Evolutionary conservation across 805 yeast genomes (phyloP).

Genomic region (Lipomyces starkeyi): DNA sequence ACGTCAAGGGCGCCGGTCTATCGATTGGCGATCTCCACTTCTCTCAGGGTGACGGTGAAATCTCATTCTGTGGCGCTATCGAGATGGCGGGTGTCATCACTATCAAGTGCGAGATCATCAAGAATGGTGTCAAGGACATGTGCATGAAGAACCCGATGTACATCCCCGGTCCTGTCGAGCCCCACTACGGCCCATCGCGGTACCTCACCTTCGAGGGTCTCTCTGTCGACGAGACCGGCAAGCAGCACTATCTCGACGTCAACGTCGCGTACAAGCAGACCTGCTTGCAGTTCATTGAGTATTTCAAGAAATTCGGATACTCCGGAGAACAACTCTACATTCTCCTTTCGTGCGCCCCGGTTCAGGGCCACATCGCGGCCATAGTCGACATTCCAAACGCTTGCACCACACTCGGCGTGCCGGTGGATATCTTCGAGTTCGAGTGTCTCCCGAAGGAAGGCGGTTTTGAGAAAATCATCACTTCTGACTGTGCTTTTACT

Average conservation of each 20-base stretch:
- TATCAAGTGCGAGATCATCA: slow-evolving; percentile 51
- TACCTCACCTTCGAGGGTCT: slow-evolving; percentile 60
- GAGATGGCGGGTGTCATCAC: slow-evolving; percentile 59
- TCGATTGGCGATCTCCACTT: slow-evolving; percentile 59
- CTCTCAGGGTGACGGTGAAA: slow-evolving; percentile 61
- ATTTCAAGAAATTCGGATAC: slow-evolving; percentile 57
- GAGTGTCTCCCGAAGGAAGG: slow-evolving; percentile 44
- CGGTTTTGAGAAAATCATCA: slow-evolving; percentile 15
- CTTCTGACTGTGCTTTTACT: slow-evolving; percentile 17
- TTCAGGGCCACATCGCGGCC: slow-evolving; percentile 59
- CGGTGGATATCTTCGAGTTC: slow-evolving; percentile 59
- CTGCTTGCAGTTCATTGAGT: slow-evolving; percentile 57
- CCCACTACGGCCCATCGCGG: slow-evolving; percentile 56
- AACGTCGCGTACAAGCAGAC: slow-evolving; percentile 60
- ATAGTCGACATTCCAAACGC: slow-evolving; percentile 61
- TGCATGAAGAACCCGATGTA: slow-evolving; percentile 55
- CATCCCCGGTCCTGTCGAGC: slow-evolving; percentile 57
- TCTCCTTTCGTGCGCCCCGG: slow-evolving; percentile 55
- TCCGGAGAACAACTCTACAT: slow-evolving; percentile 58
- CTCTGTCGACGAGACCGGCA: slow-evolving; percentile 57
- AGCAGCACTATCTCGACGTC: slow-evolving; percentile 54
- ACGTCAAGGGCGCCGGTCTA: slow-evolving; percentile 56
- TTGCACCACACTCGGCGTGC: slow-evolving; percentile 58
- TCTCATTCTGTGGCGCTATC: slow-evolving; percentile 61
- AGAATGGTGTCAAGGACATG: slow-evolving; percentile 52